Base-by-base conservation (phyloP, 2,329 filamentous ascomycete genomes). In the Paraconiothyrium sp. region DNA sequence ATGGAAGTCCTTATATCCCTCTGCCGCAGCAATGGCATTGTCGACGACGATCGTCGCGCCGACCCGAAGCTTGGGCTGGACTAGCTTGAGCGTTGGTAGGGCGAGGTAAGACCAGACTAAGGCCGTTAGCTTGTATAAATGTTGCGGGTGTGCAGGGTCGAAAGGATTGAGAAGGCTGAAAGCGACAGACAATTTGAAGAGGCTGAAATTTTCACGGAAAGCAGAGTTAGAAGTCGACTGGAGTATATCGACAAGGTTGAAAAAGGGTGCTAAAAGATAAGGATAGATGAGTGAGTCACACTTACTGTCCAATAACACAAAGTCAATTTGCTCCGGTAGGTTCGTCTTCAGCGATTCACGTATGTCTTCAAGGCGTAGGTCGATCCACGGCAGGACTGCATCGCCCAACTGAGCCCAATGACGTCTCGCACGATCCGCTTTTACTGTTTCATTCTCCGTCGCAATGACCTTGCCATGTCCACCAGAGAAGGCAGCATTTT, bases 281-380 rank as follows among this genome's bases (percentile, higher is more conserved):
- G 27, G 27, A 30, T 6, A 4, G 6, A 1, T 30, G 27, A 30
- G 27, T 30, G 2, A 30, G n/a, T 41, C 39, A 16, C 39, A 83
- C 86, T 79, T 73, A 89, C 87, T 89, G 67, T 89, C 87, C 30
- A 90, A 78, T 27, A 89, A 74, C 16, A 90, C 66, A 22, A 89
- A 77, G 63, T 89, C 85, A n/a, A 89, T 78, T 30, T 30, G 27
- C 34, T 81, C 68, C 0, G 81, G 80, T 27, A 89, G 60, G 35
- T 81, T 79, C 2, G 77, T 66, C 63, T 83, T 83, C n/a, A 88
- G 74, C 0, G 86, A 89, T 72, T 89, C 83, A 0, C 80, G 77
- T 51, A 90, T 63, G 67, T 89, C 84, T 0, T 87, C 88, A 60
- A 84, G 84, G 4, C 87, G 76, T 27, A 89, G 74, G 32, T 89